Evolutionary conservation across 306 rosid genomes (phyloP).

Genomic region (Biancaea sappan): DNA sequence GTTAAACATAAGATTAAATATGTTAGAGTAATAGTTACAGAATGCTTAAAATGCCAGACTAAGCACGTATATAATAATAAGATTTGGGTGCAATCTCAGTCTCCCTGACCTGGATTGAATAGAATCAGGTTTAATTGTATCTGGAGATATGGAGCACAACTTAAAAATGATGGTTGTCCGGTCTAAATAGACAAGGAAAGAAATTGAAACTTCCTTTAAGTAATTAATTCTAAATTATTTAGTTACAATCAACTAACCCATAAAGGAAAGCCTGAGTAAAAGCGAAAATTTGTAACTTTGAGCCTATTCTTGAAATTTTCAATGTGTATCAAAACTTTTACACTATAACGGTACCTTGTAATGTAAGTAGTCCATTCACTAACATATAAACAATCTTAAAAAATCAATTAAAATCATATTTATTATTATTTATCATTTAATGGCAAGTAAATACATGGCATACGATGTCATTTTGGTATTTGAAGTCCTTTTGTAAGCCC

Average conservation of each 20-base stretch:
- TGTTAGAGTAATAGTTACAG: background rate
- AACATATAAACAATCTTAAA: constrained; percentile 13
- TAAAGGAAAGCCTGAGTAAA: background rate
- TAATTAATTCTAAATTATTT: background rate
- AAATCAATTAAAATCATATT: background rate
- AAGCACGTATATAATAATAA: background rate
- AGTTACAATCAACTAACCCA: background rate
- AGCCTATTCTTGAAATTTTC: background rate
- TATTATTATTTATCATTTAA: background rate
- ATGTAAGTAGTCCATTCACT: background rate
- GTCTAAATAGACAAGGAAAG: background rate
- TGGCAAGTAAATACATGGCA: background rate
- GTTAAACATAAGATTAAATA: constrained; percentile 4
- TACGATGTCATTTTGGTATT: background rate
- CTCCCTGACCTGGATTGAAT: background rate
- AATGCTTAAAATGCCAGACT: background rate
- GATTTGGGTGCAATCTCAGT: background rate
- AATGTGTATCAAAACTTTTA: background rate
- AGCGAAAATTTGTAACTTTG: background rate
- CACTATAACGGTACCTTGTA: constrained; percentile 1
- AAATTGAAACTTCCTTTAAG: constrained; percentile 4
- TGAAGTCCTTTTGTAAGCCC: background rate
- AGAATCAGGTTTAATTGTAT: background rate
- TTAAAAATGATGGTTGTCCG: background rate
- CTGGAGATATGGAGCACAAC: background rate